Percentiles rank a stretch among this genome's conserved stretches.
phyloP scores from a whole-genome alignment of 2,329 filamentous ascomycete genomes.

The Xylariaceae sp. region DNA sequence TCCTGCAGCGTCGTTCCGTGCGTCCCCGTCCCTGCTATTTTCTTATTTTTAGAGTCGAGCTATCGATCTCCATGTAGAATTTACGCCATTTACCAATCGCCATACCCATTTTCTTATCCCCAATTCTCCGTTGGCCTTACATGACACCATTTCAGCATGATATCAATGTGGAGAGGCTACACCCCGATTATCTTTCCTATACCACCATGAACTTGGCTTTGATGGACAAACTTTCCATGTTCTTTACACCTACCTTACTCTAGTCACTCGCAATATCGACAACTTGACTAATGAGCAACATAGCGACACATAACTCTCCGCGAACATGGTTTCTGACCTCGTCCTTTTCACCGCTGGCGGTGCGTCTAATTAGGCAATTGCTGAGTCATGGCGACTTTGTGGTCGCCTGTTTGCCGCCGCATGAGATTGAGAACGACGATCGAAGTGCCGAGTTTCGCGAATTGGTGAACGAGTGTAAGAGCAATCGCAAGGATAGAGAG shows the following conservation, averaged over 20 bases:
- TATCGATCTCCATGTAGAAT: neutral
- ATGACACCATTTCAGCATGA: neutral
- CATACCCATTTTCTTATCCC: neutral
- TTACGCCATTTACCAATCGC: neutral
- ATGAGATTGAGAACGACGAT: conserved; percentile 73
- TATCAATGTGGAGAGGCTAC: neutral
- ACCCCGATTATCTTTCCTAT: neutral
- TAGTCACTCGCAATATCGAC: conserved; percentile 16
- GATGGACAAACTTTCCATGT: neutral
- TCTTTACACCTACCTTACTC: conserved; percentile 2
- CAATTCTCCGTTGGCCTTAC: neutral
- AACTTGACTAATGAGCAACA: conserved; percentile 35
- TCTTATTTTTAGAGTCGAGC: conserved; percentile 5
- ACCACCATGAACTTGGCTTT: neutral
- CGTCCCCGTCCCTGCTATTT: conserved; percentile 26
- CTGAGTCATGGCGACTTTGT: conserved; percentile 91
- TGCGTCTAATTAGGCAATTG: conserved; percentile 76
- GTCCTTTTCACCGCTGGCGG: conserved; percentile 78
- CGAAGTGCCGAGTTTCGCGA: conserved; percentile 77
- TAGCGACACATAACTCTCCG: conserved; percentile 68
- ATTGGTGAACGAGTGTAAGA: conserved; percentile 70
- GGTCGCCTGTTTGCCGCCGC: conserved; percentile 75
- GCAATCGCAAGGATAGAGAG: conserved; percentile 61
- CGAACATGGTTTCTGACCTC: conserved; percentile 92
- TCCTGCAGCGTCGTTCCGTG: conserved; percentile 53